These are phyloP conservation scores for Rugosomyces carneus DNA, from an alignment of 1,284 basidiomycete species.

Conservation along the genomic window DNA sequence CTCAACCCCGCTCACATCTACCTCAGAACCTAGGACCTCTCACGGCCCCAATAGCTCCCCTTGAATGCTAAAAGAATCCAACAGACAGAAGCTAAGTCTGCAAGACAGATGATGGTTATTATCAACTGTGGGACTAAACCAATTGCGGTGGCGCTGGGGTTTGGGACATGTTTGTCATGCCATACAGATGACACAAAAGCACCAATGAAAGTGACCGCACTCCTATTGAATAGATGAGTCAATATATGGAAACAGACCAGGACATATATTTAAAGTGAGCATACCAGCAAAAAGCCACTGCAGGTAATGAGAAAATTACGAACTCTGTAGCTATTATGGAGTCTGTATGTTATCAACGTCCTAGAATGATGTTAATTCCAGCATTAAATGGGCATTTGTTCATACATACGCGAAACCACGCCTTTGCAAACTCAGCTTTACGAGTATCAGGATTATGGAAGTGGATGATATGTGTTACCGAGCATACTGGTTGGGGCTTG, in stretches of 20 bases:
- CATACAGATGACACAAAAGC: neutral
- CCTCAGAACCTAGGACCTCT: too few species aligned
- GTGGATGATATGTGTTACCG: neutral
- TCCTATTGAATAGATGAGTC: neutral
- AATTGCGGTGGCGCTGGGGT: neutral
- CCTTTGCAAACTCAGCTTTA: neutral
- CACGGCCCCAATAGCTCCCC: too few species aligned
- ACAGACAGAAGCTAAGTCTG: neutral
- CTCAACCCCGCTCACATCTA: too few species aligned
- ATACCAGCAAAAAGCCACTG: neutral
- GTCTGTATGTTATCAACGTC: neutral
- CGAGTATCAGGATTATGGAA: neutral
- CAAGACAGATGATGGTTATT: neutral
- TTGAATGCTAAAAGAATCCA: neutral
- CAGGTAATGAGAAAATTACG: neutral
- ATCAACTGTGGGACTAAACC: neutral
- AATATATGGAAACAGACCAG: too few species aligned
- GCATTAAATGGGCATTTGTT: neutral
- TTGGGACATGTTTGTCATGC: neutral
- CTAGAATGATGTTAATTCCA: too few species aligned
- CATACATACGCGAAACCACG: neutral
- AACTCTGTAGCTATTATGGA: neutral
- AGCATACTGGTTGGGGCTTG: too few species aligned
- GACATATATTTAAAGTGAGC: too few species aligned
- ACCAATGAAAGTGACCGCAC: neutral